Base-by-base conservation (phyloP, 352 stramenopile species). In the Aphanomyces euteiches region DNA sequence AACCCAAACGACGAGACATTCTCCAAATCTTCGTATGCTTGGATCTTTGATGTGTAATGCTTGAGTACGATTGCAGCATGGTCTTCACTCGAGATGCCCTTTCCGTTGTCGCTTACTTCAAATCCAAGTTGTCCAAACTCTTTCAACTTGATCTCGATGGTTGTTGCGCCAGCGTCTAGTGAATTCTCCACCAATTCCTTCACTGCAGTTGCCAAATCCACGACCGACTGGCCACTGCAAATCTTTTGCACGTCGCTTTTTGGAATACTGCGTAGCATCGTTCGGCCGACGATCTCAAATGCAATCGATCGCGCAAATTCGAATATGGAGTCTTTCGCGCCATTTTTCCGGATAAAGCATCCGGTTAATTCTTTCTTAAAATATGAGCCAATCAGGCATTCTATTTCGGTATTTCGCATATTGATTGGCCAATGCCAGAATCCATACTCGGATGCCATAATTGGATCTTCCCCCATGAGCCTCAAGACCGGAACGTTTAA, bases 111-210 rank as follows among this genome's bases (percentile, higher is more conserved):
- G 15, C 83, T 89, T 37, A 99, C 96, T 84, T 99, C 95, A 56
- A 99, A 93, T 41, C 83, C 77, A 38, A 96, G 92, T 7, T 90
- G 72, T 15, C 96, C 97, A 72, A 90, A 92, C 73, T 98, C 87
- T 66, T 90, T 90, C 5, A 99, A 76, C 65, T 93, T 95, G 13
- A 98, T 82, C 38, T 96, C 89, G 19, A 97, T 82, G 71, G 78
- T 73, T 64, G 81, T 81, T 37, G 84, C 83, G 19, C 82, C 83
- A 12, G 83, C 84, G 50, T 92, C 84, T 47, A 95, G 74, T 40
- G 84, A 80, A 76, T 99, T 99, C 76, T 99, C 96, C 5, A 99
- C 85, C 36, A 99, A 81, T 80, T 99, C 97, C 77, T 99, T 99
- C 28, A 99, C 92, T 15, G 96, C 92, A n/a, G 88, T 97, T 8